phyloP scores from a whole-genome alignment of 2,329 filamentous ascomycete species.

The Apiospora sp. region DNA sequence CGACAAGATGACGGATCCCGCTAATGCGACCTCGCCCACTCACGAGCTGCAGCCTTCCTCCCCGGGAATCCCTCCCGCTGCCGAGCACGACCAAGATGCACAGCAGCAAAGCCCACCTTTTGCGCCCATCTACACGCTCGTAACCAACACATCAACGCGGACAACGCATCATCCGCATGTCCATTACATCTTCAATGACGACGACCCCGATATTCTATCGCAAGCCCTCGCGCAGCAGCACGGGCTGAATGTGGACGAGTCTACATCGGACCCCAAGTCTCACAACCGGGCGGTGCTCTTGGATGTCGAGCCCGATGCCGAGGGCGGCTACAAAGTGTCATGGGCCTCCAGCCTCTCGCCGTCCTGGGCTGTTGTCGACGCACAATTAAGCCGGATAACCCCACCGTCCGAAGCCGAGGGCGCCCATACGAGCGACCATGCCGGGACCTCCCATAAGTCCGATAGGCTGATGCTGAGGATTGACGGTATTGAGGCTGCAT shows the following conservation, averaged over 20 bases:
- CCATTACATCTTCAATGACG: constrained; percentile 93
- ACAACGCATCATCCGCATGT: constrained; percentile 84
- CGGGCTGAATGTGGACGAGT: constrained; percentile 43
- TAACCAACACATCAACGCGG: constrained; percentile 77
- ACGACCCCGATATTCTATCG: constrained; percentile 81
- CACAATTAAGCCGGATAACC: constrained; percentile 53
- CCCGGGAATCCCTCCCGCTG: background rate
- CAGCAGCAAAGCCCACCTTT: constrained; percentile 57
- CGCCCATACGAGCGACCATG: constrained; percentile 40
- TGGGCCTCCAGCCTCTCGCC: constrained; percentile 76
- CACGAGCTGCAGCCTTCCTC: constrained; percentile 20
- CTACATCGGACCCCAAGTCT: constrained; percentile 37
- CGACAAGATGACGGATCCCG: constrained; percentile 27
- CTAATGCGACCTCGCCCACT: constrained; percentile 10
- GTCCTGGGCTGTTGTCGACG: constrained; percentile 70
- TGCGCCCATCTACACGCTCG: constrained; percentile 83
- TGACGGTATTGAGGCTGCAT: constrained; percentile 58
- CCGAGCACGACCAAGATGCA: constrained; percentile 29
- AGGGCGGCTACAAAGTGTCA: constrained; percentile 62
- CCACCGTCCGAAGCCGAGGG: constrained; percentile 41
- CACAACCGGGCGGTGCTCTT: constrained; percentile 60
- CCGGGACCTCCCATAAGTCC: constrained; percentile 37
- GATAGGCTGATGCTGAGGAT: constrained; percentile 68
- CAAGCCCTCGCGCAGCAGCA: constrained; percentile 64
- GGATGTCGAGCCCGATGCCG: constrained; percentile 56